Evolutionary conservation across 352 stramenopile genomes (phyloP), one percentile per base, ranked within the genome.

Genomic region (Pythium dissimile): DNA sequence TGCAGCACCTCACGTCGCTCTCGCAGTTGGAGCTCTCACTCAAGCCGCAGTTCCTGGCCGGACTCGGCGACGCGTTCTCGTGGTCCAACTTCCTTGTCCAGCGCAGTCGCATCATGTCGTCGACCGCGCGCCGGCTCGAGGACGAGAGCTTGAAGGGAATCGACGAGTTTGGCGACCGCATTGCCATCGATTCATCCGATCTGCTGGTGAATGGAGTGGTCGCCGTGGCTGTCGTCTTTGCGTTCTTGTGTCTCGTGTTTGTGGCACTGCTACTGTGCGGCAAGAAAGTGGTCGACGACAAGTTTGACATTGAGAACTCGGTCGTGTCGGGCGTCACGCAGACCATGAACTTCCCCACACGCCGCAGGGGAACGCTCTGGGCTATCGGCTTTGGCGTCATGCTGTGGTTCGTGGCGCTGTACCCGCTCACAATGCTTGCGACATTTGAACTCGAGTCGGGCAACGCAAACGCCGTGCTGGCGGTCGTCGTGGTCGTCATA

Each of bases 11-110:
- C 9, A 60, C 46, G 26, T 75, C 66, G 18, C 45, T 84, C 2
- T 84, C 74, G n/a, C 62, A 74, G 7, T 48, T 77, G 35, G 69
- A 63, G 24, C 50, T 77, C 21, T 27, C 62, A 18, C 66, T 73
- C 27, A 67, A 61, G 34, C 75, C 75, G 23, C 64, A 66, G 18
- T 72, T 71, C 18, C 38, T 73, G 6, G 61, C 61, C 41, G 47
- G 72, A n/a, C 78, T 79, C 42, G 64, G 57, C 8, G 75, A 84
- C 62, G 55, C 72, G 2, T 71, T 84, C 26, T 68, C 72, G 23
- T 84, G 75, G 75, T 61, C 59, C 6, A 78, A 67, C 50, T 78
- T 82, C 24, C 39, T 84, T 38, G 43, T 82, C 23, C 69, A 75
- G 31, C 41, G 54, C 13, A 65, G 38, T 13, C 31, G 23, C 31